Base-by-base conservation (phyloP, 2,329 filamentous ascomycete genomes). In the Verticillium longisporum region DNA sequence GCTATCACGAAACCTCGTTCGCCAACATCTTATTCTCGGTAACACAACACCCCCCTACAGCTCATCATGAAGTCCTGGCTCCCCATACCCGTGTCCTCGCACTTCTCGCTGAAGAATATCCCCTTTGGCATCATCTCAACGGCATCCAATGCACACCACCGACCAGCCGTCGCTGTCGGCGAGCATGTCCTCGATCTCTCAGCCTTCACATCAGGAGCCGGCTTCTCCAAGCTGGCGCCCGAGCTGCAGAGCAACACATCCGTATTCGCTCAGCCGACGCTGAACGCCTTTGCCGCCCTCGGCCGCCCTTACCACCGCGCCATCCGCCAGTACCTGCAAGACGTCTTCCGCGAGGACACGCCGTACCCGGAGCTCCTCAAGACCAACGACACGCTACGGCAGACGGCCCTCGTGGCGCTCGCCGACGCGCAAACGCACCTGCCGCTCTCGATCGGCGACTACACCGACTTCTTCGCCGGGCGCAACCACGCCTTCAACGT, bases 401-500 rank as follows among this genome's bases (percentile, higher is more conserved):
- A 55, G 9, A n/a, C 32, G 14, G 59, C 61, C n/a, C 38, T 65
- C 10, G 21, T 55, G 4, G 61, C 57, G 36, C n/a, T n/a, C 3
- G 60, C 59, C 37, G 79, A 80, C 10, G 81, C 86, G 53, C 80
- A 78, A 60, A 84, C 80, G 65, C 88, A 91, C 66, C 68, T 91
- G 1, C 89, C 89, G 1, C 83, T 92, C 80, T 79, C 82, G 59
- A 90, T 91, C 68, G 87, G 88, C 45, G 89, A 91, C 70, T 91
- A 91, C 69, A 89, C 88, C 7, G 89, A 92, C 71, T 91, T 92
- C 76, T 92, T 88, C 68, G 88, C 86, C 9, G 89, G 89, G n/a
- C 72, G 85, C 64, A 87, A 90, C 69, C 89, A 92, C 72, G 89
- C 89, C 14, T 86, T 85, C 74, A 63, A 65, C 65, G 79, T 87